A percentile compares a stretch with the other conserved stretches of the same genome.
These are phyloP conservation scores for Lachnellula arida DNA, from an alignment of 2,329 filamentous ascomycete genomes.

Conservation along the genomic window DNA sequence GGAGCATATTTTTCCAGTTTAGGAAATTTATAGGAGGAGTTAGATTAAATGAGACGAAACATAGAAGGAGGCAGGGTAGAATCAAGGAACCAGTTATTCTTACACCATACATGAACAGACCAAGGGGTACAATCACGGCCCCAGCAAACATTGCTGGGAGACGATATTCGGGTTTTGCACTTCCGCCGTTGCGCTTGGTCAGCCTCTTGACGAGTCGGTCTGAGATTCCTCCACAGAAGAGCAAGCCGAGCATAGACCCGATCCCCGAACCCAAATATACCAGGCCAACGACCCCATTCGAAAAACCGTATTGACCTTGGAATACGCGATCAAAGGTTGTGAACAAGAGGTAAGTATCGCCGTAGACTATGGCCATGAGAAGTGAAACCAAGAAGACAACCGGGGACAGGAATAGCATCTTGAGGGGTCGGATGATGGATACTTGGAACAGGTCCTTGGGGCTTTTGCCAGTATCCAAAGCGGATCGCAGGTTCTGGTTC, in stretches of 20 bases:
- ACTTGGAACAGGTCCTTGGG: slow-evolving; percentile 27
- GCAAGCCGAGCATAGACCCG: slow-evolving; percentile 11
- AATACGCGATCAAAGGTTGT: slow-evolving; percentile 36
- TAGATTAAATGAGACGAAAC: no score
- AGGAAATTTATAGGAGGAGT: no score
- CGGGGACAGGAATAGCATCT: slow-evolving; percentile 32
- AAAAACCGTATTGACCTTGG: slow-evolving; percentile 31
- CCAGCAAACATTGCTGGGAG: slow-evolving; percentile 38
- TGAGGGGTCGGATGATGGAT: slow-evolving; percentile 32
- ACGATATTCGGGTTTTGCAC: slow-evolving; percentile 35
- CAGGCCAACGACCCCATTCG: slow-evolving; percentile 31
- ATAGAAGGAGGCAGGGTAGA: no score
- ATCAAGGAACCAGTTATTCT: no score
- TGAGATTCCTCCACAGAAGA: slow-evolving; percentile 18
- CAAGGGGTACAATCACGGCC: slow-evolving; percentile 36
- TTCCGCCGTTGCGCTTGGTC: slow-evolving; percentile 36
- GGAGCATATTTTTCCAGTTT: no score
- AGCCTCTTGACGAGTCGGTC: slow-evolving; percentile 41
- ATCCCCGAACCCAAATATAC: slow-evolving; percentile 31
- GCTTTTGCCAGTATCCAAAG: slow-evolving; percentile 32
- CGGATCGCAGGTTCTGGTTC: slow-evolving; percentile 36
- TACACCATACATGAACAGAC: slow-evolving; percentile 41
- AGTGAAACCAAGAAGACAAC: slow-evolving; percentile 32
- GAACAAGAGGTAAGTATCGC: slow-evolving; percentile 34
- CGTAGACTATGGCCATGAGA: slow-evolving; percentile 32